Base-by-base conservation (phyloP, 352 stramenopile genomes). In the Phytophthora palmivora region DNA sequence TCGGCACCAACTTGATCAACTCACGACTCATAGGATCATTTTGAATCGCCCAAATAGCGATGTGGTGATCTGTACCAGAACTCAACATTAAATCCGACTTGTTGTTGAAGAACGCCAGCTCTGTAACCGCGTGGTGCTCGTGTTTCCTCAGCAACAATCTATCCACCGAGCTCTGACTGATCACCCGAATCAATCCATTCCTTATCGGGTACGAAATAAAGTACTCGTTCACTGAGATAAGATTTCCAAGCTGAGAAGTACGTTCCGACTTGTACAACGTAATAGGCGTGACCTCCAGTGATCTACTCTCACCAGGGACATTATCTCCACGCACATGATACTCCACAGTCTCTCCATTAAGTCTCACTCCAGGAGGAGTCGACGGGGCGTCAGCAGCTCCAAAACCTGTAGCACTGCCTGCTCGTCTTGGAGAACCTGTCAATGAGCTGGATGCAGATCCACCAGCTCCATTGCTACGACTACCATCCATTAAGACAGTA, bases 181-280 rank as follows among this genome's bases (percentile, higher is more conserved):
- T 89, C 14, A 95, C 77, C n/a, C 87, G 87, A 38, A 95, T 90
- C 38, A 95, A 67, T 8, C 87, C 87, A 50, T 93, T 93, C 22
- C 84, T 78, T 43, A 92, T 95, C 42, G 87, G 87, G 68, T 95
- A 95, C 63, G 84, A 91, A 51, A 95, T 93, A 69, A 91, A 95
- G 33, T 93, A 70, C 38, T 92, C 76, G 57, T 91, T 95, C 32
- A 95, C 82, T 9, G 81, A 88, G 24, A 95, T 85, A 33, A 95
- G 73, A 55, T 72, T 91, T 10, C 87, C 87, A 37, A 87, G 61
- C 56, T 87, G 79, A 46, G 84, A 91, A 48, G 71, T 78, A 32
- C 87, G 82, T 70, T 91, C 79, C 49, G 87, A 95, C 30, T 72
- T 82, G 58, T 95, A 95, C 45, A 93, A 68, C 65, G 84, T 93